Percentiles rank a stretch among this genome's conserved stretches.
Conservation (phyloP, 441 rosid species). For the Breynia disticha region DNA sequence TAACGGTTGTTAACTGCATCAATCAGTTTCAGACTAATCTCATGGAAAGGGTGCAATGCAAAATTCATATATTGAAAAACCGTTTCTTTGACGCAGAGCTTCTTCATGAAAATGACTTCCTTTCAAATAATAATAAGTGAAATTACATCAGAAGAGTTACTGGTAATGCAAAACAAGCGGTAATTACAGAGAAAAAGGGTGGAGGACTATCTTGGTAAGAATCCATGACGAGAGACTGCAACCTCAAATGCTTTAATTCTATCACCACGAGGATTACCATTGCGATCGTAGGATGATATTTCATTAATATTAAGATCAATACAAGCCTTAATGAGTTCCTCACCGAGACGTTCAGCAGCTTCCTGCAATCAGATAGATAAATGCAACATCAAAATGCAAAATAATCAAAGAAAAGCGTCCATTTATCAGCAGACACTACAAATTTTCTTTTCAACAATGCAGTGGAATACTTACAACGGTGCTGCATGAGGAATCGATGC, state of each 20-base stretch:
- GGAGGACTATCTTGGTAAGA: slow-evolving; percentile 41
- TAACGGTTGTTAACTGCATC: too few species aligned
- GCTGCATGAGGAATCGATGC: slow-evolving; percentile 41
- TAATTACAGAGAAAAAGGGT: slow-evolving; percentile 8
- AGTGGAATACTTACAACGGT: slow-evolving; percentile 37
- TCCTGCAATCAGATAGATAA: slow-evolving; percentile 31
- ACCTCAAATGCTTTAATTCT: slow-evolving; percentile 75
- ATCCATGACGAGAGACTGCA: slow-evolving; percentile 56
- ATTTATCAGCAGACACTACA: background rate
- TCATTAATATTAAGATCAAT: slow-evolving; percentile 52
- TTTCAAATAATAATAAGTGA: too few species aligned
- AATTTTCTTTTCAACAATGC: too few species aligned
- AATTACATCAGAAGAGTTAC: too few species aligned
- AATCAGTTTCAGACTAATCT: too few species aligned
- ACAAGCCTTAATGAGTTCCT: slow-evolving; percentile 65
- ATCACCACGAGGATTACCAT: slow-evolving; percentile 57
- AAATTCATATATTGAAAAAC: too few species aligned
- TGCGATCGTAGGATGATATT: slow-evolving; percentile 67
- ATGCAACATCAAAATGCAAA: background rate
- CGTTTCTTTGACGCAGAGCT: too few species aligned
- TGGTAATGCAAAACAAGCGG: background rate
- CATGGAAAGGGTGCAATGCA: too few species aligned
- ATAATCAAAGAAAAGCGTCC: background rate
- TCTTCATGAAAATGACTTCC: too few species aligned
- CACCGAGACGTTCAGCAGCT: slow-evolving; percentile 69